Percentiles rank a stretch among this genome's conserved stretches.
phyloP scores from a whole-genome alignment of 345 rosid species.

The Gossypium herbaceum region DNA sequence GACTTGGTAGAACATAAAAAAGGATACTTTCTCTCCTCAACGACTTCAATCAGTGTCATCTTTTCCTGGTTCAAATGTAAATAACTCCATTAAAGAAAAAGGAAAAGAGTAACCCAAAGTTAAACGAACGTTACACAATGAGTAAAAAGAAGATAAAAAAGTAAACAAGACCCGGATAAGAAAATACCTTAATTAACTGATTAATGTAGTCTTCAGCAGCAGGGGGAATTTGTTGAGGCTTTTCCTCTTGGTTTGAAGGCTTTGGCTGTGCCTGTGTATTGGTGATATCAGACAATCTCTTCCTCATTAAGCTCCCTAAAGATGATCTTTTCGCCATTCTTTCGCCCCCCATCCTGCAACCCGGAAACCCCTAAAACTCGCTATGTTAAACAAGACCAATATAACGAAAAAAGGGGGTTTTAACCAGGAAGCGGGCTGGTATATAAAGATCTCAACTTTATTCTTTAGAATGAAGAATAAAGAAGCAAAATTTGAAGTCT shows the following conservation, averaged over 20 bases:
- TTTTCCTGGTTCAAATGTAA: slow-evolving; percentile 51
- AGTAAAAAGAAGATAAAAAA: neutral
- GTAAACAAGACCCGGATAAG: neutral
- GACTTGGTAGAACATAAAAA: slow-evolving; percentile 4
- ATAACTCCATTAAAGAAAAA: neutral
- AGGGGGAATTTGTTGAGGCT: slow-evolving; percentile 20
- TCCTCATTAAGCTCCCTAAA: slow-evolving; percentile 45
- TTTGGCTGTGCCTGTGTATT: slow-evolving; percentile 44
- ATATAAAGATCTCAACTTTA: neutral
- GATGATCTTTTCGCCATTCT: slow-evolving; percentile 46
- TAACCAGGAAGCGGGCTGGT: neutral
- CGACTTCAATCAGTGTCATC: slow-evolving; percentile 46
- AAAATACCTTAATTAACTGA: slow-evolving; percentile 47
- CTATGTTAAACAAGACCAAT: neutral
- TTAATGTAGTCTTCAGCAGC: slow-evolving; percentile 29
- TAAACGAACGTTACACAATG: neutral
- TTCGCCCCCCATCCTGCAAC: slow-evolving; percentile 27
- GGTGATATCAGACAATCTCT: slow-evolving; percentile 59
- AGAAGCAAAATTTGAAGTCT: neutral
- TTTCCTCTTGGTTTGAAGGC: slow-evolving; percentile 22
- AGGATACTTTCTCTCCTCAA: slow-evolving; percentile 81
- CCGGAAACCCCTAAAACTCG: neutral
- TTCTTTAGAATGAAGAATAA: slow-evolving; percentile 2
- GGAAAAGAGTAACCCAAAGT: neutral
- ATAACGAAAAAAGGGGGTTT: neutral